Evolutionary conservation across 768 basidiomycete species (phyloP), one percentile per base, ranked within the genome.

Genomic region (Podaxis sp.): DNA sequence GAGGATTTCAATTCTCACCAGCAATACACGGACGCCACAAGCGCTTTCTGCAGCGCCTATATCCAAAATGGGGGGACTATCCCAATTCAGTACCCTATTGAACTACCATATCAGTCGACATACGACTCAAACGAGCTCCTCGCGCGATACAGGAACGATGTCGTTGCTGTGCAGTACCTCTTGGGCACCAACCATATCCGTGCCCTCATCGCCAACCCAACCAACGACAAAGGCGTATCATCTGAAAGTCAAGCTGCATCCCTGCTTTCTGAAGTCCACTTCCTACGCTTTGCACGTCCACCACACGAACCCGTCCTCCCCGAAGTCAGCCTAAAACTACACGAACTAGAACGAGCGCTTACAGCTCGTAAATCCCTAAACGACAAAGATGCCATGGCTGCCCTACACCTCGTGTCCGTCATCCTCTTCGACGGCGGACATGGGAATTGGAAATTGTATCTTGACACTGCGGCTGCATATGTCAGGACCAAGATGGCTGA

Each of bases 341-440:
- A 62, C 15, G 65, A 69, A 10, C 63, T 82, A 7, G 60, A 65
- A 30, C 53, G 62, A 58, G 51, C 66, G 72, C 67, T 63, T 53
- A 58, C 38, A 50, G 48, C 65, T 44, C 37, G 13, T 12, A 41
- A 50, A 56, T 52, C 38, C 24, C 59, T 71, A 46, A 81, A 76
- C 15, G 82, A 86, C 56, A 89, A 88, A 38, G 89, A 91, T 66
- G 92, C 91, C 22, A 87, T 93, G 76, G 88, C 90, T 0, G 89
- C 89, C 3, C 76, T 94, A 20, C 88, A 89, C 64, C 78, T 90
- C 67, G 84, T 94, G 30, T 92, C 91, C 17, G 82, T 85, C 48
- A 86, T 87, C 76, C 84, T 93, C 58, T 93, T 94, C 75, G 83
- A 84, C 12, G 92, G 92, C 2, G 91, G 92, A 4, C 75, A 78